A percentile compares a stretch with the other conserved stretches of the same genome.
Evolutionary conservation across 176 grass and related monocot species (phyloP).

Genomic region (Elaeis guineensis): DNA sequence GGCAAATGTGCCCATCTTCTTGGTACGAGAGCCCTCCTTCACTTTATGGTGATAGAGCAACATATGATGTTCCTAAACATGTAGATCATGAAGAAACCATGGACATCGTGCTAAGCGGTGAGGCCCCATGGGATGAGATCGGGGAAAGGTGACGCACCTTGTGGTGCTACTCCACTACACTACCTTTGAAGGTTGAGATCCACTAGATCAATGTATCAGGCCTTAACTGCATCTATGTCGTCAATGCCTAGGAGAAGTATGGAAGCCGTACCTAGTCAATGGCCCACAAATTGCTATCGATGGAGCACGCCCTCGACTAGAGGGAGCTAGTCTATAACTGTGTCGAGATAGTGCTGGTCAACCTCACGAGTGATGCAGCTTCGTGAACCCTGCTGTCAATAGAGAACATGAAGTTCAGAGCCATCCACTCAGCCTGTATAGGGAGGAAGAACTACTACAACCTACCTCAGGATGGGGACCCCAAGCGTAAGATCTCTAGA

Average conservation of each 20-base stretch:
- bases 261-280: slow-evolving; percentile 43
- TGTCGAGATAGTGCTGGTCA: slow-evolving; percentile 70
- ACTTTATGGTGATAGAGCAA: slow-evolving; percentile 65
- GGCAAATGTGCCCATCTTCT: slow-evolving; percentile 69
- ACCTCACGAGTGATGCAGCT: slow-evolving; percentile 45
- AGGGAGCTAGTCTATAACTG: slow-evolving; percentile 51
- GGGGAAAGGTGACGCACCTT: slow-evolving; percentile 51
- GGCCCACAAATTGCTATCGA: slow-evolving; percentile 68
- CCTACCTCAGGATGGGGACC: slow-evolving; percentile 54
- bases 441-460: slow-evolving; percentile 63
- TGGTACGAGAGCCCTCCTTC: slow-evolving; percentile 48
- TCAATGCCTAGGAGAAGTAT: slow-evolving; percentile 76
- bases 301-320: slow-evolving; percentile 65
- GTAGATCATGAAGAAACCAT: slow-evolving; percentile 81
- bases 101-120: slow-evolving; percentile 51
- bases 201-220: slow-evolving; percentile 71
- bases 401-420: slow-evolving; percentile 55
- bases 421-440: slow-evolving; percentile 54
- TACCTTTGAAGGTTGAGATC: slow-evolving; percentile 59
- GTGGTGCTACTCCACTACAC: slow-evolving; percentile 65
- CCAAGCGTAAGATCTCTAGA: slow-evolving; percentile 59
- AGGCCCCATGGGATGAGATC: slow-evolving; percentile 40
- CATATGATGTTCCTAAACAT: slow-evolving; percentile 57
- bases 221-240: slow-evolving; percentile 62
- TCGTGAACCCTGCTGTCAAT: slow-evolving; percentile 53